Evolutionary conservation across 2,329 filamentous ascomycete genomes (phyloP).

Genomic region (Corinectria fuckeliana): DNA sequence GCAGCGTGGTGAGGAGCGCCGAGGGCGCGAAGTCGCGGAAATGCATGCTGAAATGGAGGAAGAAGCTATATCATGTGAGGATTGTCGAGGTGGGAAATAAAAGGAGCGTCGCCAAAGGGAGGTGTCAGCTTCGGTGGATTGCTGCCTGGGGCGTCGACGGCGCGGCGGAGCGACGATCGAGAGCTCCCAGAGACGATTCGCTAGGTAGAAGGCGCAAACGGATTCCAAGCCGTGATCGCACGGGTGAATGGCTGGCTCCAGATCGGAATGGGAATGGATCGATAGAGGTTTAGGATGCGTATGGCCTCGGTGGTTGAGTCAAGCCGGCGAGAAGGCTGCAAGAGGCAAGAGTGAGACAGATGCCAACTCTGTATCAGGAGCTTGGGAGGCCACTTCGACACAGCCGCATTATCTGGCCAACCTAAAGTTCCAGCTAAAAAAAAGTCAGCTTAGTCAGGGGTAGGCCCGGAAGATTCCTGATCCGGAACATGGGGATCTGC

Average conservation of each 20-base stretch:
- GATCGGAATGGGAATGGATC: conserved; percentile 3
- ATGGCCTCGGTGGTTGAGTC: conserved; percentile 20
- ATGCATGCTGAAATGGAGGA: conserved; percentile 48
- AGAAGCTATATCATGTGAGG: conserved; percentile 39
- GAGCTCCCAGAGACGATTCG: conserved; percentile 10
- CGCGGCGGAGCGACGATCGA: conserved; percentile 19
- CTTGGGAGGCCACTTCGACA: conserved; percentile 29
- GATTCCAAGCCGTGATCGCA: background rate
- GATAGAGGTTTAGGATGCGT: background rate
- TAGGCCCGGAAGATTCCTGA: conserved; percentile 24
- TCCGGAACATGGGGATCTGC: conserved; percentile 8
- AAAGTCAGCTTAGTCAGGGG: conserved; percentile 37
- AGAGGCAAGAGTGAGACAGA: conserved; percentile 27
- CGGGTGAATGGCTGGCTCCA: background rate
- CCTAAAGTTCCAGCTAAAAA: conserved; percentile 25
- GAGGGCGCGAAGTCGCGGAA: conserved; percentile 53
- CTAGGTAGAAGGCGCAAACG: background rate
- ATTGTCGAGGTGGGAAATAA: conserved; percentile 4
- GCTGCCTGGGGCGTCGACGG: conserved; percentile 24
- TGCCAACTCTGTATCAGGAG: conserved; percentile 35
- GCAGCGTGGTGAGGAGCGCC: conserved; percentile 57
- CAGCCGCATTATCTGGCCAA: conserved; percentile 36
- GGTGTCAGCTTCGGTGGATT: conserved; percentile 15
- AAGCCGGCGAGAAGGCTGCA: conserved; percentile 29
- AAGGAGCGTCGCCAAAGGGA: conserved; percentile 26